Base-by-base conservation (phyloP, 1,284 basidiomycete species). In the Pascua sp. region DNA sequence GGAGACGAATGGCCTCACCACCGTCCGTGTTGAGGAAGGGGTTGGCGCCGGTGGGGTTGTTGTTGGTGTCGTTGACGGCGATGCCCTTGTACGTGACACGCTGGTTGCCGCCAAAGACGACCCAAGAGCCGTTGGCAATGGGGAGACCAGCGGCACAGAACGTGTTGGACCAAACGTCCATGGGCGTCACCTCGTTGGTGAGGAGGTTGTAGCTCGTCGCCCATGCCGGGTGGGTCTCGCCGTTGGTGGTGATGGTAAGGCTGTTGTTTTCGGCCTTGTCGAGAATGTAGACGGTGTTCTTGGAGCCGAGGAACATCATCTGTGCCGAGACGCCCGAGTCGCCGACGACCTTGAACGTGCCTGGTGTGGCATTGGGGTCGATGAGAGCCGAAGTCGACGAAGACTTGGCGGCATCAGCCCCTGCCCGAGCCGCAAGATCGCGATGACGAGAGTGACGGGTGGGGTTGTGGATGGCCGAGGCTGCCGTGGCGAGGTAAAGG, bases 161-260 rank as follows among this genome's bases (percentile, higher is more conserved):
- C 11, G 85, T 82, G 76, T 95, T 94, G 41, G 88, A 90, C 49
- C 76, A 70, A 49, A 95, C 83, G 55, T 87, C 84, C 87, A 94
- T 80, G 5, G 80, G 67, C 2, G 78, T 76, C 39, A 70, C 76
- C 36, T 61, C 57, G 68, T 82, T 80, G 38, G 77, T 76, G 11
- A 62, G 56, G 51, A 78, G 68, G 60, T 80, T 74, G 62, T 80
- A 81, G 50, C 74, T 77, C n/a, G 67, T 71, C 54, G 60, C 78
- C 79, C 79, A 80, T 60, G 66, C 79, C 54, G 65, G 76, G 62
- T 73, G 72, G 24, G 63, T 68, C 10, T 55, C 52, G 11, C 70
- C 71, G 36, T 63, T 61, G 32, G 63, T 81, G 51, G 82, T 80
- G 44, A 87, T 78, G 49, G 80, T 78, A 38, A 82, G 79, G 4